These are phyloP conservation scores for Penicillium steckii DNA, from an alignment of 495 filamentous ascomycete genomes.

Conservation along the genomic window DNA sequence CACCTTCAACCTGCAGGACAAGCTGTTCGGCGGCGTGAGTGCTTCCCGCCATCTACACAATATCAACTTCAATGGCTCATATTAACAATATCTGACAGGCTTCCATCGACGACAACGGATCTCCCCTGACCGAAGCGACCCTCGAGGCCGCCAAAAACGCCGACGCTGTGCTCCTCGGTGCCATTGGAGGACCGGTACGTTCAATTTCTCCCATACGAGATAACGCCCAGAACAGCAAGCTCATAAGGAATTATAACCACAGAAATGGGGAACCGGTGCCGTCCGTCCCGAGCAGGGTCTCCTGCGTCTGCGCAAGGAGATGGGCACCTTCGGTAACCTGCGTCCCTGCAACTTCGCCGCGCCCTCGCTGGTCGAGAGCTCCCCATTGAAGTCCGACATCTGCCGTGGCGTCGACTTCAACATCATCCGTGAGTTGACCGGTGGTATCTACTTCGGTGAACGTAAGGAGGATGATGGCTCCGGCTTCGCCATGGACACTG, in stretches of 20 bases:
- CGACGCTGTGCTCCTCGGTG: constrained; percentile 90
- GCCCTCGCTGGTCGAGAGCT: constrained; percentile 79
- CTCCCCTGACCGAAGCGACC: constrained; percentile 79
- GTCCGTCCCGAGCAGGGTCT: constrained; percentile 95
- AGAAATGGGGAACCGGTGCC: constrained; percentile 91
- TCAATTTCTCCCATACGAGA: constrained; percentile 1
- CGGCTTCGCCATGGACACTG: constrained; percentile 81
- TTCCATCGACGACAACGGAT: constrained; percentile 82
- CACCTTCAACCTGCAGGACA: constrained; percentile 87
- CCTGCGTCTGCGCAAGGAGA: constrained; percentile 88
- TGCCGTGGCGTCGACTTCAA: constrained; percentile 91
- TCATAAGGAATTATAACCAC: not conserved
- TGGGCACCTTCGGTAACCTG: constrained; percentile 94
- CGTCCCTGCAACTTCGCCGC: constrained; percentile 97
- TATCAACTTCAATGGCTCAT: not conserved
- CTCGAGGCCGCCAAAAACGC: constrained; percentile 83
- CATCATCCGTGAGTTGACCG: constrained; percentile 91
- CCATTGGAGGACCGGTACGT: constrained; percentile 86
- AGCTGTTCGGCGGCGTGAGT: constrained; percentile 90
- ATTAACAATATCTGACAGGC: constrained; percentile 33
- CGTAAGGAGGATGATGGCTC: constrained; percentile 77
- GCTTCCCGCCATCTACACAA: not conserved
- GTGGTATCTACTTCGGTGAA: constrained; percentile 96
- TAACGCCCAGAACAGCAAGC: not conserved
- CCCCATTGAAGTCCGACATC: constrained; percentile 83